These are phyloP conservation scores for Cryptococcus deneoformans DNA, from an alignment of 1,284 basidiomycete species.

Conservation along the genomic window DNA sequence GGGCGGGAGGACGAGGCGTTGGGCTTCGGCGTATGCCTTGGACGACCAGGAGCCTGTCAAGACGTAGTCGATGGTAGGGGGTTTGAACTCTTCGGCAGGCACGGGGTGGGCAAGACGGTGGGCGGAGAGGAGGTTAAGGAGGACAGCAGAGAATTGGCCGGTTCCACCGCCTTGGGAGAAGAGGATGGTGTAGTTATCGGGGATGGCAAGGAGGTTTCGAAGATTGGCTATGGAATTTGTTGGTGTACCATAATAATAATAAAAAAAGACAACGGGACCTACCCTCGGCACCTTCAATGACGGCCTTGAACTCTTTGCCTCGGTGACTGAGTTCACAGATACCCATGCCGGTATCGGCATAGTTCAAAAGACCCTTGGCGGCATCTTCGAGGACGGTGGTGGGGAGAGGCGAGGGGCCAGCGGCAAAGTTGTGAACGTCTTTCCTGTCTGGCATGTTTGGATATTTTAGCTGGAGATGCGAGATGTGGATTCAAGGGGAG, in stretches of 20 bases:
- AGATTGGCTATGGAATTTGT: slow-evolving; percentile 54
- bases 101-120: slow-evolving; percentile 59
- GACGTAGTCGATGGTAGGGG: slow-evolving; percentile 71
- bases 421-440: slow-evolving; percentile 78
- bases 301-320: slow-evolving; percentile 77
- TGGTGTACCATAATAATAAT: neutral
- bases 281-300: slow-evolving; percentile 64
- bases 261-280: slow-evolving; percentile 10
- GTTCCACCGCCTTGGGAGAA: slow-evolving; percentile 92
- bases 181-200: slow-evolving; percentile 77
- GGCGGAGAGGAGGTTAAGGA: slow-evolving; percentile 71
- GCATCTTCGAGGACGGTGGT: slow-evolving; percentile 70
- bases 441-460: slow-evolving; percentile 35
- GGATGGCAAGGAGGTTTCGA: slow-evolving; percentile 72
- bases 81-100: slow-evolving; percentile 28
- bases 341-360: slow-evolving; percentile 83
- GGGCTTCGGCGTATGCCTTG: slow-evolving; percentile 78
- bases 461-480: neutral
- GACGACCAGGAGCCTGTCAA: slow-evolving; percentile 89
- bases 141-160: slow-evolving; percentile 82
- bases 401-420: slow-evolving; percentile 86
- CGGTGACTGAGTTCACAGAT: slow-evolving; percentile 92
- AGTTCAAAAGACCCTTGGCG: slow-evolving; percentile 77
- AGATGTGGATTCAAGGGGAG: neutral
- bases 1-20: slow-evolving; percentile 56